Evolutionary conservation across 768 basidiomycete species (phyloP).

Genomic region (Termitomyces sp.): DNA sequence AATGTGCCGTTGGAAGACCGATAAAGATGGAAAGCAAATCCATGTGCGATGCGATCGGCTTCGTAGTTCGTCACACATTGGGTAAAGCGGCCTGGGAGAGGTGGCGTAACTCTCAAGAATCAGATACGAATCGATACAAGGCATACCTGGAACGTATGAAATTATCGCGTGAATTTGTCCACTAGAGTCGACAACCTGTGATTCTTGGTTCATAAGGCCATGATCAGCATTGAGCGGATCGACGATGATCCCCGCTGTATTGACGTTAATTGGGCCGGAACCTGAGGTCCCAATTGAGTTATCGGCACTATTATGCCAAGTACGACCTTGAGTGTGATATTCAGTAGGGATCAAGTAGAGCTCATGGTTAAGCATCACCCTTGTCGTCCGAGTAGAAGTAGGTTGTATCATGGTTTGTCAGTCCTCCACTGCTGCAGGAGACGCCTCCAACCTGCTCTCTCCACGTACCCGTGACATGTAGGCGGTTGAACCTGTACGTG

Average conservation of each 20-base stretch:
- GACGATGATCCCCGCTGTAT: constrained; percentile 38
- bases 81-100: constrained; percentile 35
- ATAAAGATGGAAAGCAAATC: constrained; percentile 41
- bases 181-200: constrained; percentile 41
- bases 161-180: constrained; percentile 44
- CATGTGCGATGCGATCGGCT: constrained; percentile 31
- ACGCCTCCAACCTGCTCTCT: constrained; percentile 40
- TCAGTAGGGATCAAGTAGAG: neutral
- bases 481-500: constrained; percentile 32
- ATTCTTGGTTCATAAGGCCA: constrained; percentile 51
- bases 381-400: constrained; percentile 45
- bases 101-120: neutral
- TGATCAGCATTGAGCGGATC: constrained; percentile 44
- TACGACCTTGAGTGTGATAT: constrained; percentile 29
- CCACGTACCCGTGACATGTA: constrained; percentile 47
- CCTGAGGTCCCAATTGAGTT: constrained; percentile 36
- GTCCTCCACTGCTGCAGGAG: constrained; percentile 37
- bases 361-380: constrained; percentile 19
- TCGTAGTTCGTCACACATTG: constrained; percentile 44
- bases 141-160: constrained; percentile 44
- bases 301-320: constrained; percentile 42
- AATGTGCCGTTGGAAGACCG: constrained; percentile 36
- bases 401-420: constrained; percentile 47
- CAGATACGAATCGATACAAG: neutral
- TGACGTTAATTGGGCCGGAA: constrained; percentile 38